phyloP scores from a whole-genome alignment of 1,139 yeast species.

The Magnusiomyces tetraspermus region DNA sequence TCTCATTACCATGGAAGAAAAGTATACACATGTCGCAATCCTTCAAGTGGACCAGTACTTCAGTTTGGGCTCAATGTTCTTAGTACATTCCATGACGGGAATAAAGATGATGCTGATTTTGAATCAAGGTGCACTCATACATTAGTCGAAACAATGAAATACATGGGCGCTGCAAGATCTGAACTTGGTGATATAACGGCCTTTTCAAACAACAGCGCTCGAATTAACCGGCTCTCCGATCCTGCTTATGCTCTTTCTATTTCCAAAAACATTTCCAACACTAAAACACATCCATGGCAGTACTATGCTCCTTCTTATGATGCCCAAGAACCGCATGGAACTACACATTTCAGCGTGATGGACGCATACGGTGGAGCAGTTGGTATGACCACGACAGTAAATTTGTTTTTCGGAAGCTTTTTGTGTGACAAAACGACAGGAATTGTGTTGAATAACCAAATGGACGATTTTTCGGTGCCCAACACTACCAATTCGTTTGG shows the following conservation, averaged over 20 bases:
- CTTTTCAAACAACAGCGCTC: constrained; percentile 29
- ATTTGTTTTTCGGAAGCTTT: constrained; percentile 70
- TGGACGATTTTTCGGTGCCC: constrained; percentile 93
- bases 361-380: constrained; percentile 66
- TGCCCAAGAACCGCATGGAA: constrained; percentile 70
- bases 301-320: constrained; percentile 74
- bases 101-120: constrained; percentile 30
- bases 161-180: constrained; percentile 81
- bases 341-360: constrained; percentile 73
- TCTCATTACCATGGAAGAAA: constrained; percentile 37
- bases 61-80: constrained; percentile 62
- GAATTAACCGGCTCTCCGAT: constrained; percentile 33
- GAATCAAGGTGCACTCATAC: constrained; percentile 49
- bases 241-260: constrained; percentile 51
- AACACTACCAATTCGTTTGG: constrained; percentile 62
- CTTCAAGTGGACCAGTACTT: constrained; percentile 77
- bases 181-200: constrained; percentile 58
- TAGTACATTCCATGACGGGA: constrained; percentile 32
- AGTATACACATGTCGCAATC: constrained; percentile 62
- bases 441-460: constrained; percentile 73
- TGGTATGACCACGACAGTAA: constrained; percentile 83
- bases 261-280: constrained; percentile 40
- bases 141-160: constrained; percentile 78
- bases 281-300: constrained; percentile 54
- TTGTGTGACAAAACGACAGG: constrained; percentile 80